Evolutionary conservation across 371 early-diverging fungal genomes (phyloP).

Genomic region (Dinochytrium kinnereticum): DNA sequence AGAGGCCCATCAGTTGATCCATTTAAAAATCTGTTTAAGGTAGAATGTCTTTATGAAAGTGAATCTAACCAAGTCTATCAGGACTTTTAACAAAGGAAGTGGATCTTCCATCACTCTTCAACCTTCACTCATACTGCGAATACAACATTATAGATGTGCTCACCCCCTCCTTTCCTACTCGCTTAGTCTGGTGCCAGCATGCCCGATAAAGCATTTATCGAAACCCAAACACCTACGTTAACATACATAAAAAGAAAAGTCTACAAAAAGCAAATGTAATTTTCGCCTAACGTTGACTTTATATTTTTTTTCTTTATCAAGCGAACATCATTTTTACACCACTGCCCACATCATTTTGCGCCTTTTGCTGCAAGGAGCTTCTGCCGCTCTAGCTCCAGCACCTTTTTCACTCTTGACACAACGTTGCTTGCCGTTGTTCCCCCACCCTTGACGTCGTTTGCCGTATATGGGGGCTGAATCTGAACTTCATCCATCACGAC

Average conservation of each 20-base stretch:
- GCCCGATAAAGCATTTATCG: too few species aligned
- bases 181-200: too few species aligned
- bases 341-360: background rate
- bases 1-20: slow-evolving; percentile 38
- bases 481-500: slow-evolving; percentile 55
- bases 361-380: slow-evolving; percentile 23
- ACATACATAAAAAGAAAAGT: too few species aligned
- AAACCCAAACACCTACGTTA: too few species aligned
- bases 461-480: slow-evolving; percentile 49
- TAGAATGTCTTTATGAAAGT: slow-evolving; percentile 5
- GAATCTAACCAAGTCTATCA: background rate
- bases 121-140: background rate
- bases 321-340: background rate
- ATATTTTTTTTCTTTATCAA: background rate
- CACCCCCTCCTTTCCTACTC: too few species aligned
- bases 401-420: slow-evolving; percentile 42
- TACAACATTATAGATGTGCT: too few species aligned
- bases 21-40: slow-evolving; percentile 50
- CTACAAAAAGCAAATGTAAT: too few species aligned
- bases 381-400: slow-evolving; percentile 40
- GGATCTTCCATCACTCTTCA: background rate
- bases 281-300: too few species aligned
- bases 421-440: slow-evolving; percentile 11
- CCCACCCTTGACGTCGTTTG: slow-evolving; percentile 29
- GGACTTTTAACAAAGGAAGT: background rate